Conservation (phyloP, 2,329 filamentous ascomycete species). For the Aspergillus carbonarius region DNA sequence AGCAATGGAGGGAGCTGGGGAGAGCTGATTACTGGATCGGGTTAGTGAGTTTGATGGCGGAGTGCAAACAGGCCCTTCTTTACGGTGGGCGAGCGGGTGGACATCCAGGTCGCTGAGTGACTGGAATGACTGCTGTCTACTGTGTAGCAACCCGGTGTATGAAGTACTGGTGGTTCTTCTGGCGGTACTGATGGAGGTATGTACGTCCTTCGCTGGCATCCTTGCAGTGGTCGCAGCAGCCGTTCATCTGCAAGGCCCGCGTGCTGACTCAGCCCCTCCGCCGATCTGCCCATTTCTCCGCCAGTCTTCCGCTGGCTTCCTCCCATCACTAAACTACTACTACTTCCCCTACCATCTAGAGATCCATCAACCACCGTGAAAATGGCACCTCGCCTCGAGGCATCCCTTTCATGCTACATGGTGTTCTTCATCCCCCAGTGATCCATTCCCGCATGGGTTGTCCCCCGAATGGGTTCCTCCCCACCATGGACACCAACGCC, state of each 20-base stretch:
- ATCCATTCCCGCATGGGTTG: slow-evolving; percentile 8
- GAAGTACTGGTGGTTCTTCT: no score
- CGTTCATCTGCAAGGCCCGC: no score
- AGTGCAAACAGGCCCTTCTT: not conserved
- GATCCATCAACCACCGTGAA: not conserved
- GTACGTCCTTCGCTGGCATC: no score
- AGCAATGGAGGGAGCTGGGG: not conserved
- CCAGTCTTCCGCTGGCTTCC: not conserved
- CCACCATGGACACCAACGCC: slow-evolving; percentile 33
- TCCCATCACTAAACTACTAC: not conserved
- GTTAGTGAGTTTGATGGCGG: not conserved
- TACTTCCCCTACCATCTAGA: not conserved
- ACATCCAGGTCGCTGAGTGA: no score
- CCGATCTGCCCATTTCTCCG: not conserved
- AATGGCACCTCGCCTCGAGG: not conserved
- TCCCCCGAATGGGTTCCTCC: slow-evolving; percentile 12
- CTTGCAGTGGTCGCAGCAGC: no score
- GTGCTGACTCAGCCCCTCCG: not conserved
- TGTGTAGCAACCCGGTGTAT: no score
- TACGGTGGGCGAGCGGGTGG: no score
- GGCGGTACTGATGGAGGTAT: no score
- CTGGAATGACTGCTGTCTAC: no score
- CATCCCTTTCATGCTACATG: not conserved
- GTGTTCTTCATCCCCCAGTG: slow-evolving; percentile 10
- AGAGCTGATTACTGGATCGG: not conserved